Base-by-base conservation (phyloP, 2,329 filamentous ascomycete genomes). In the Paraphoma chrysanthemicola region DNA sequence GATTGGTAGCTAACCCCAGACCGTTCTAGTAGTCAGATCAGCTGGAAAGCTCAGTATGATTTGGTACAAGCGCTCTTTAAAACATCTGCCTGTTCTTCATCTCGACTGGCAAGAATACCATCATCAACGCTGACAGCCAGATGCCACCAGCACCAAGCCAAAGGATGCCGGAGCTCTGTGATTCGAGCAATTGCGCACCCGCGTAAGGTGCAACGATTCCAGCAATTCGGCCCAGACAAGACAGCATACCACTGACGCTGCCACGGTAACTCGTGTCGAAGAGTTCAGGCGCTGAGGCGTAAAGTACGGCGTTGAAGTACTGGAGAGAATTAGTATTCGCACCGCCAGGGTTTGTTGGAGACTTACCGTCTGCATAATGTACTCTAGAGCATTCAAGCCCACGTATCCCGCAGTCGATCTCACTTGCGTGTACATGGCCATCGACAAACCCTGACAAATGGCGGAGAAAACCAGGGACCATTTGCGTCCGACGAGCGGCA, bases 361-460 rank as follows among this genome's bases (percentile, higher is more conserved):
- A 57, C 65, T 58, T 51, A 69, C 68, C 28, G 69, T 72, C 50
- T 72, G 69, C 69, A 72, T 72, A n/a, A 72, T 67, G 47, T 72
- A 72, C 45, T 72, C 69, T 7, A 72, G 63, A 1, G 69, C 69
- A 31, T 72, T 72, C 17, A 72, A 23, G 2, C 69, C 69, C 8
- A 72, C 69, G 28, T 63, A 72, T 2, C 65, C 69, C 14, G 63
- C 63, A 4, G 69, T 70, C 9, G 54, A 64, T 14, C 54, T 55
- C 2, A 72, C 69, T 43, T 72, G 69, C 2, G 69, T 72, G 30
- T 72, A 72, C 67, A 72, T 69, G 16, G 69, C 69, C 69, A 72
- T 72, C 0, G 66, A 59, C 2, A 72, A 44, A 48, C 69, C 69
- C 41, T 71, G 68, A 23, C 66, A 69, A 14, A 68, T 45, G 39